phyloP scores from a whole-genome alignment of 2,329 filamentous ascomycete species.

The Stromatinia cepivora region DNA sequence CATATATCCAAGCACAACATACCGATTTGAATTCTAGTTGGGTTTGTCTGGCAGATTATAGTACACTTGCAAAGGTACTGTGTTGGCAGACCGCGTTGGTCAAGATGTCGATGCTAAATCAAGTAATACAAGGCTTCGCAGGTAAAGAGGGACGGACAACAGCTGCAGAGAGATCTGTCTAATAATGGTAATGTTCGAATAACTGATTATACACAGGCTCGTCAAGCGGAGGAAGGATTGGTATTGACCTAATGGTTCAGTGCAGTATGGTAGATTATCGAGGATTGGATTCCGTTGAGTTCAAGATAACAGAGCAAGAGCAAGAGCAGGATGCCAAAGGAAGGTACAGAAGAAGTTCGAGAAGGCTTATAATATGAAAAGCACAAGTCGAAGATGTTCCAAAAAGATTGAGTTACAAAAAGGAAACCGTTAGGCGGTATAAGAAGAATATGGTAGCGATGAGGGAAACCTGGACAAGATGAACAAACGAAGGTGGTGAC shows the following conservation, averaged over 20 bases:
- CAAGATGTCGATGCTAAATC: conserved; percentile 27
- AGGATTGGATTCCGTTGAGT: conserved; percentile 23
- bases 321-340: conserved; percentile 41
- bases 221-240: conserved; percentile 24
- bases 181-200: conserved; percentile 36
- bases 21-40: conserved; percentile 27
- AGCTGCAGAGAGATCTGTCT: conserved; percentile 41
- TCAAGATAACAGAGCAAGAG: conserved; percentile 32
- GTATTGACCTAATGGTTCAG: conserved; percentile 24
- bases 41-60: conserved; percentile 28
- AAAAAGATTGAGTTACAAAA: conserved; percentile 41
- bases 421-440: conserved; percentile 40
- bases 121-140: conserved; percentile 28
- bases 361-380: conserved; percentile 36
- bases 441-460: conserved; percentile 39
- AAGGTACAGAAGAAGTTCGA: conserved; percentile 42
- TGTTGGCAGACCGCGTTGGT: conserved; percentile 23
- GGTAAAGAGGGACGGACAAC: conserved; percentile 43
- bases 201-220: conserved; percentile 42
- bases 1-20: conserved; percentile 26
- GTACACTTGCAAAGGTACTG: conserved; percentile 29
- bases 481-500: conserved; percentile 39
- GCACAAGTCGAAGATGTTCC: conserved; percentile 41
- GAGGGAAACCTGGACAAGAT: conserved; percentile 36
- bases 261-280: conserved; percentile 33